phyloP scores from a whole-genome alignment of 768 basidiomycete species.

The Termitomyces titanicus region DNA sequence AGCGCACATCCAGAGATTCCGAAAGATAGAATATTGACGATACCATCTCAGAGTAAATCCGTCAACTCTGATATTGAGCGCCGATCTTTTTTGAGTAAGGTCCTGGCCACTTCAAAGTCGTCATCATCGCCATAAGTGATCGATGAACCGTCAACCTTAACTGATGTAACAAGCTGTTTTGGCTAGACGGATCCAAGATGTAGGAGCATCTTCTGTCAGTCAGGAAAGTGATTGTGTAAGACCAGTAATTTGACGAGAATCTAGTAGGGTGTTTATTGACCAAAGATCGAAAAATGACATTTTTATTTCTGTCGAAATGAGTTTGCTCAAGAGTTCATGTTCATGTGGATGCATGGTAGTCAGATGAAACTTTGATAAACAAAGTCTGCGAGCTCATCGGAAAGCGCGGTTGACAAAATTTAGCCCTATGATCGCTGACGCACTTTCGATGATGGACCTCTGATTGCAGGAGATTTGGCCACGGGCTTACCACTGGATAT shows the following conservation, averaged over 20 bases:
- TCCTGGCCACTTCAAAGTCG: background rate
- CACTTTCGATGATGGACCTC: background rate
- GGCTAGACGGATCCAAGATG: background rate
- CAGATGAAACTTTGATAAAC: no score
- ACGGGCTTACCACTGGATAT: background rate
- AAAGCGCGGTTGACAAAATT: background rate
- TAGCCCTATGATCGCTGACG: background rate
- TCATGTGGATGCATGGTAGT: no score
- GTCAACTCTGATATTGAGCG: background rate
- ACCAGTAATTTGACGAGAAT: background rate
- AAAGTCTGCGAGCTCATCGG: background rate
- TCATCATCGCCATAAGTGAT: background rate
- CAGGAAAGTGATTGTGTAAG: background rate
- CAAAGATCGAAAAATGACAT: no score
- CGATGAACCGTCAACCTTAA: background rate
- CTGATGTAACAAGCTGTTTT: background rate
- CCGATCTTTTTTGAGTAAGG: background rate
- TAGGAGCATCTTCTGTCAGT: background rate
- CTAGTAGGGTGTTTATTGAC: no score
- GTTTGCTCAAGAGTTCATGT: no score
- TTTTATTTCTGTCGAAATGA: no score
- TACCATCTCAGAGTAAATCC: no score
- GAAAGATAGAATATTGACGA: no score
- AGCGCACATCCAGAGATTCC: background rate
- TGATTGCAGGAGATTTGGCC: background rate